Evolutionary conservation across 805 yeast genomes (phyloP).

Genomic region (Ogataea degrootiae): DNA sequence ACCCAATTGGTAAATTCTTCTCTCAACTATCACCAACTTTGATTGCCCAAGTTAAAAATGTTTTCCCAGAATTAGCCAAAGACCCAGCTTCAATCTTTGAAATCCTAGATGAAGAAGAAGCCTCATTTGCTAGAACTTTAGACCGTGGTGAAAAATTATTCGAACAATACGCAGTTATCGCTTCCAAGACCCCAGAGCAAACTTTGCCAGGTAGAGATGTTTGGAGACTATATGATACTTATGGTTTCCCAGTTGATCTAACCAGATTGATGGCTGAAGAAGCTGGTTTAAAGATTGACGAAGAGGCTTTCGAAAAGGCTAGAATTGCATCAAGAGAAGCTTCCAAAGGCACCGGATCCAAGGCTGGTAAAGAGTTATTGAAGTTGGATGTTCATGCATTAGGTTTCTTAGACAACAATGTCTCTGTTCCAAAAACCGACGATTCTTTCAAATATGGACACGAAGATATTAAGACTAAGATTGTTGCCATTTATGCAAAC

Average conservation of each 20-base stretch:
- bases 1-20: slow-evolving; percentile 92
- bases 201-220: slow-evolving; percentile 89
- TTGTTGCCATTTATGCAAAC: slow-evolving; percentile 71
- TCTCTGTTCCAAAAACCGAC: slow-evolving; percentile 69
- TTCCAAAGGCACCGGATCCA: slow-evolving; percentile 75
- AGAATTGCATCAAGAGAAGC: slow-evolving; percentile 88
- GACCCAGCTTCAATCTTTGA: slow-evolving; percentile 75
- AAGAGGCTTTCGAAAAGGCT: slow-evolving; percentile 87
- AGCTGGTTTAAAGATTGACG: slow-evolving; percentile 88
- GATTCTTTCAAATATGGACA: slow-evolving; percentile 74
- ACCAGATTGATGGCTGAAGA: slow-evolving; percentile 99
- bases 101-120: slow-evolving; percentile 93
- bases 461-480: slow-evolving; percentile 62
- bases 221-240: slow-evolving; percentile 97
- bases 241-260: slow-evolving; percentile 98
- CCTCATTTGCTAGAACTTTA: slow-evolving; percentile 88
- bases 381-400: slow-evolving; percentile 91
- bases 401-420: slow-evolving; percentile 59
- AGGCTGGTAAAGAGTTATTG: slow-evolving; percentile 52
- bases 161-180: slow-evolving; percentile 85
- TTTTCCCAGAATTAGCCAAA: slow-evolving; percentile 86
- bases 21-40: slow-evolving; percentile 89
- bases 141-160: slow-evolving; percentile 97
- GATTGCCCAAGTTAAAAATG: slow-evolving; percentile 77
- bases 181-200: slow-evolving; percentile 69